These are phyloP conservation scores for Tuber brumale DNA, from an alignment of 495 filamentous ascomycete species.

Conservation along the genomic window DNA sequence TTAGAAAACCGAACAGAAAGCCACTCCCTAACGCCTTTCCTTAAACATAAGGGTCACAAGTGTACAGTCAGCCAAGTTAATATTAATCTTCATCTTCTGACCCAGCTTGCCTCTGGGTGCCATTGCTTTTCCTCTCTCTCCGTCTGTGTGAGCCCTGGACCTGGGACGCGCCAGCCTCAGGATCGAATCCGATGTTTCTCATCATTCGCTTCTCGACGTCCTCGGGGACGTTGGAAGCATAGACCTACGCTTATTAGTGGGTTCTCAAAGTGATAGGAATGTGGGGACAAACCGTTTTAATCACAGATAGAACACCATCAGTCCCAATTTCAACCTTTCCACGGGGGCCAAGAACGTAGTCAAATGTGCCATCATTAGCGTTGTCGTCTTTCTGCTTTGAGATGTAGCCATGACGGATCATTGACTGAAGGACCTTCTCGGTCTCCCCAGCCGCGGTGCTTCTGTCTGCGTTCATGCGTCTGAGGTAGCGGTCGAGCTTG, in stretches of 20 bases:
- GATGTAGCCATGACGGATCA: conserved; percentile 78
- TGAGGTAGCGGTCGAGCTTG: conserved; percentile 65
- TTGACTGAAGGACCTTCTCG: conserved; percentile 63
- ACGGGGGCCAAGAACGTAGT: conserved; percentile 49
- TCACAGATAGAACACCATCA: conserved; percentile 62
- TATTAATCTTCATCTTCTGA: not conserved
- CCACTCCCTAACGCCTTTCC: not conserved
- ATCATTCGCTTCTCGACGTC: conserved; percentile 52
- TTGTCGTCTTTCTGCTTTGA: conserved; percentile 61
- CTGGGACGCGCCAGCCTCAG: conserved; percentile 6
- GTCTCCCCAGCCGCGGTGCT: conserved; percentile 71
- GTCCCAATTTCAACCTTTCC: conserved; percentile 80
- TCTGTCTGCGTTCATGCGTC: conserved; percentile 65
- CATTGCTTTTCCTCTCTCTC: not conserved
- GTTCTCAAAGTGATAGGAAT: conserved; percentile 15
- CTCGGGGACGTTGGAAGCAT: conserved; percentile 47
- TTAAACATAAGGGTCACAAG: not conserved
- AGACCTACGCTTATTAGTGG: conserved; percentile 46
- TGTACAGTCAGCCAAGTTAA: not conserved
- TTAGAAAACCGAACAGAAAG: not conserved
- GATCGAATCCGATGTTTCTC: conserved; percentile 50
- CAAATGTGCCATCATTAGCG: conserved; percentile 51
- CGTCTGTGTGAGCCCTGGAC: not conserved
- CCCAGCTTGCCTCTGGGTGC: not conserved
- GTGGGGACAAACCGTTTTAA: conserved; percentile 49